These are phyloP conservation scores for Polysphondylium violaceum DNA, from an alignment of 78 protist species.

Conservation along the genomic window DNA sequence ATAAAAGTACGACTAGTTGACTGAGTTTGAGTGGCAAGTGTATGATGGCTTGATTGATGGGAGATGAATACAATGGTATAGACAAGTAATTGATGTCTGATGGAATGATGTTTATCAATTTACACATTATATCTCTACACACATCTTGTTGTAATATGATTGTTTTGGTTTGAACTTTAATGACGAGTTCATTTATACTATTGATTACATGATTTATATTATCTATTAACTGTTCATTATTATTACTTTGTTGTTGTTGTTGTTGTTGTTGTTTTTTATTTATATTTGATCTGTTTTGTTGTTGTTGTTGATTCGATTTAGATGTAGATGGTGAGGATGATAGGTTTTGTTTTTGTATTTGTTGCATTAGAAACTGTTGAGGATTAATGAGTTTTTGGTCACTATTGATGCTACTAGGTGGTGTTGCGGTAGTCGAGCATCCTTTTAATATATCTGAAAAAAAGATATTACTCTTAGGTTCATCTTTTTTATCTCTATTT, in stretches of 20 bases:
- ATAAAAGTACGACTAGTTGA: neutral
- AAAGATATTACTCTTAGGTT: too few relatives aligned
- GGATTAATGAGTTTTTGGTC: constrained; percentile 2
- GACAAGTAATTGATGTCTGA: constrained; percentile 5
- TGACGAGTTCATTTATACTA: constrained; percentile 12
- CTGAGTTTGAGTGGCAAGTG: constrained; percentile 16
- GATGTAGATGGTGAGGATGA: neutral
- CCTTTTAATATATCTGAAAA: too few relatives aligned
- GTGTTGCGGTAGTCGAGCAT: too few relatives aligned
- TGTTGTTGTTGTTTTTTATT: neutral
- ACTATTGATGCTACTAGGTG: too few relatives aligned
- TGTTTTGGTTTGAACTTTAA: constrained; percentile 19
- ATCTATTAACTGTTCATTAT: too few relatives aligned
- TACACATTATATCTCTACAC: neutral
- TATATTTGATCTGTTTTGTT: neutral
- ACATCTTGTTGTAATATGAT: constrained; percentile 1
- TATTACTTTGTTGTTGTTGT: too few relatives aligned
- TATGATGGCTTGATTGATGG: neutral
- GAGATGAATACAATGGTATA: neutral
- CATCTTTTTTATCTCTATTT: neutral
- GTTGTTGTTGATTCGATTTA: neutral
- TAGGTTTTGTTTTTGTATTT: constrained; percentile 27
- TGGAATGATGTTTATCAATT: neutral
- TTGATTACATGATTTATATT: neutral
- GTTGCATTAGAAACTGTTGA: neutral